A percentile compares a stretch with the other conserved stretches of the same genome.
Conservation (phyloP, 2,329 filamentous ascomycete genomes). For the Myriosclerotinia curreyana region DNA sequence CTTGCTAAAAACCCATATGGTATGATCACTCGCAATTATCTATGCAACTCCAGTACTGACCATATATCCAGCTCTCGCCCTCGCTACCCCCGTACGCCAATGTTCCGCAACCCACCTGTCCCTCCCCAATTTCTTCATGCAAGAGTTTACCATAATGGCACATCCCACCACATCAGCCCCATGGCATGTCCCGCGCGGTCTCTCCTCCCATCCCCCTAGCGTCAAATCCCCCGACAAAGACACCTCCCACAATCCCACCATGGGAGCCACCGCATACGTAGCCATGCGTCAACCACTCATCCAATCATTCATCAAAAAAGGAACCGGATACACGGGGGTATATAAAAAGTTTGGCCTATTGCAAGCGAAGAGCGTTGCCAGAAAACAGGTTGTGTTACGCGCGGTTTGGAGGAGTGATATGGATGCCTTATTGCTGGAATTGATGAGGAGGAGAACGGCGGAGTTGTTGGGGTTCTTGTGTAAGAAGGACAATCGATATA, state of each 20-base stretch:
- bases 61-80: conserved; percentile 47
- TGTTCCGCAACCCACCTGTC: conserved; percentile 49
- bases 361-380: neutral
- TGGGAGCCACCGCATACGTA: conserved; percentile 24
- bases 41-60: neutral
- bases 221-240: neutral
- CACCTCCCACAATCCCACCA: neutral
- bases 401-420: conserved; percentile 53
- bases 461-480: conserved; percentile 47
- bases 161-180: conserved; percentile 52
- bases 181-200: conserved; percentile 55
- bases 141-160: conserved; percentile 55
- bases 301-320: neutral
- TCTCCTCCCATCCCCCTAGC: conserved; percentile 24
- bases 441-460: conserved; percentile 49
- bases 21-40: neutral
- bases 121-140: conserved; percentile 61
- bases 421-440: conserved; percentile 50
- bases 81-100: conserved; percentile 57
- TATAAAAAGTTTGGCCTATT: neutral
- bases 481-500: conserved; percentile 40
- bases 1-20: conserved; percentile 61
- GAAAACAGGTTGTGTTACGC: conserved; percentile 19
- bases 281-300: conserved; percentile 19
- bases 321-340: neutral